Base-by-base conservation (phyloP, 2,329 filamentous ascomycete genomes). In the Cercospora canescens region DNA sequence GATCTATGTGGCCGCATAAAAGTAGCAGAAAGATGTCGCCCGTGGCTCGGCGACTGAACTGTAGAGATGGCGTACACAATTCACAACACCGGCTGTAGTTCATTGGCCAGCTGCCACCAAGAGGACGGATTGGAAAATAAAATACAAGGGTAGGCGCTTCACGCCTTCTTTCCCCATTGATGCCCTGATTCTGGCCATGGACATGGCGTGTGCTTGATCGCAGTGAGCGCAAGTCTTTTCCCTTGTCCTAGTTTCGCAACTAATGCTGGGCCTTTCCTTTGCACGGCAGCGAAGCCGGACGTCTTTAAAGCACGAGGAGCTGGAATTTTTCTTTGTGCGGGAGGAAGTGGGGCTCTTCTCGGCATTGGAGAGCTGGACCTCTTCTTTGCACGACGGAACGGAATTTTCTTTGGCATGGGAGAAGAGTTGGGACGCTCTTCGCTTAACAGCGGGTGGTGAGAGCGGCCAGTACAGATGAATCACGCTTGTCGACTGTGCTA, bases 71-170 rank as follows among this genome's bases (percentile, higher is more conserved):
- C 21, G n/a, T n/a, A 1, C 48, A 34, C 16, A 34, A 14, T 28
- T n/a, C 16, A 32, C 50, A 34, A 18, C 14, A 21, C 12, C 26
- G 18, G 26, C 14, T 21, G 54, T 21, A 16, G 28, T 11, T 26
- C 12, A n/a, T 21, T 45, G 48, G 8, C 32, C 48, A 55, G 24
- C 21, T 39, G 48, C 48, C 48, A 28, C 48, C 60, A 18, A 30
- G 16, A 55, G 28, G 60, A 62, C 12, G 48, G 60, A 55, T n/a
- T 37, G 32, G 34, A 55, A 54, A 62, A 56, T 41, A 55, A 6
- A 55, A 62, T 48, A 55, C 60, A 24, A 55, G 60, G 32, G 21
- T 48, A 32, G 60, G 60, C 34, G 52, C 48, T 55, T 48, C 24
- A 62, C 48, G 48, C 60, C 48, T 35, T 34, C 24, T 62, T 62